These are phyloP conservation scores for Colletotrichum liaoningense DNA, from an alignment of 2,329 filamentous ascomycete species.

Conservation along the genomic window DNA sequence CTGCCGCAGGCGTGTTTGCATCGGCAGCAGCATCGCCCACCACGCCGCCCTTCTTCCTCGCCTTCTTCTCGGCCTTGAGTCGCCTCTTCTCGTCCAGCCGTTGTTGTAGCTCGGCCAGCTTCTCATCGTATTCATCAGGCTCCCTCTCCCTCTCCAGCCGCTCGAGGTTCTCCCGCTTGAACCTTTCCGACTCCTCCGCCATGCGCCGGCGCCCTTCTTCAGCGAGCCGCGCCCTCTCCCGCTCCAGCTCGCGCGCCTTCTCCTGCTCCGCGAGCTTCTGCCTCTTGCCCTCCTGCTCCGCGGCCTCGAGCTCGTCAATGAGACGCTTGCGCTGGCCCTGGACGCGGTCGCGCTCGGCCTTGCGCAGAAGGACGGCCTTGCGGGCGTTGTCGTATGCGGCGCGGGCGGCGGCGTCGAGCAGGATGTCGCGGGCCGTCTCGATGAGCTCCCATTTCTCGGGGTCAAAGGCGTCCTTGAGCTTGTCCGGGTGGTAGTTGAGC, in stretches of 20 bases:
- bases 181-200: slow-evolving; percentile 53
- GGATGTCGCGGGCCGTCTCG: slow-evolving; percentile 86
- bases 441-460: slow-evolving; percentile 86
- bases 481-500: slow-evolving; percentile 94
- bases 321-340: slow-evolving; percentile 79
- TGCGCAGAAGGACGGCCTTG: slow-evolving; percentile 76
- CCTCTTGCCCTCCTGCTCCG: slow-evolving; percentile 75
- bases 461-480: slow-evolving; percentile 80
- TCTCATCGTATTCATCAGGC: slow-evolving; percentile 43
- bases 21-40: not conserved
- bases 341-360: slow-evolving; percentile 78
- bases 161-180: slow-evolving; percentile 49
- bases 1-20: not conserved
- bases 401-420: slow-evolving; percentile 77
- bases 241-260: slow-evolving; percentile 48
- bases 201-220: slow-evolving; percentile 48
- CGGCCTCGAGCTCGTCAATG: slow-evolving; percentile 86
- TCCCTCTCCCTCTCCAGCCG: slow-evolving; percentile 44
- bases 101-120: slow-evolving; percentile 36
- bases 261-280: slow-evolving; percentile 62
- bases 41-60: slow-evolving; percentile 41
- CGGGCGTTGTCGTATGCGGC: slow-evolving; percentile 83
- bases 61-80: slow-evolving; percentile 50
- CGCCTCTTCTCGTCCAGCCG: slow-evolving; percentile 50
- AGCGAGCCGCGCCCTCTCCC: slow-evolving; percentile 49